These are phyloP conservation scores for Alternaria arbusti DNA, from an alignment of 2,329 filamentous ascomycete genomes.

Conservation along the genomic window DNA sequence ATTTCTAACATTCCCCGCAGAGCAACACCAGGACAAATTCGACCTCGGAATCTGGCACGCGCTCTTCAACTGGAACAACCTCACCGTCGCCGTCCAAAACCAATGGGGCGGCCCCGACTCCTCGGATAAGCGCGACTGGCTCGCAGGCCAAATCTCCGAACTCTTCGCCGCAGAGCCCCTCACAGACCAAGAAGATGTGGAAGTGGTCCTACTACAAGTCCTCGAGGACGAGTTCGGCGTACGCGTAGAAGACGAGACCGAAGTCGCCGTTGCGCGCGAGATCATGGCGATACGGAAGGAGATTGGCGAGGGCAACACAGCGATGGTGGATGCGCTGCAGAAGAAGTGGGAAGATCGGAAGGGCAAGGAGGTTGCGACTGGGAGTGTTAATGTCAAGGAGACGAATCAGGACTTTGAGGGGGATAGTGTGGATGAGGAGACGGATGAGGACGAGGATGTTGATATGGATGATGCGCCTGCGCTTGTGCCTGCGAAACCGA, in stretches of 20 bases:
- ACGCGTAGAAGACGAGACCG: constrained; percentile 87
- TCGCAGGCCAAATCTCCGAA: constrained; percentile 85
- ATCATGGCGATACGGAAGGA: constrained; percentile 73
- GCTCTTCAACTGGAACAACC: constrained; percentile 85
- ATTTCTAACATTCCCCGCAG: constrained; percentile 22
- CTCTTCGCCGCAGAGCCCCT: constrained; percentile 68
- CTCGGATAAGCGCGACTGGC: constrained; percentile 92
- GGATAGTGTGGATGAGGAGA: constrained; percentile 59
- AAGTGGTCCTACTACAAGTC: constrained; percentile 83
- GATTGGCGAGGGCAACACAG: constrained; percentile 69
- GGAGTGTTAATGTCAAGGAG: constrained; percentile 59
- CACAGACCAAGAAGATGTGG: constrained; percentile 79
- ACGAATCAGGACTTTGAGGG: constrained; percentile 58
- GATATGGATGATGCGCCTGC: constrained; percentile 48
- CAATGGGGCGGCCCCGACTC: constrained; percentile 86
- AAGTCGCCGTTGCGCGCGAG: constrained; percentile 72
- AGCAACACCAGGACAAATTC: constrained; percentile 54
- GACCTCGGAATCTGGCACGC: constrained; percentile 86
- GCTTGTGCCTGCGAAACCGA: constrained; percentile 43
- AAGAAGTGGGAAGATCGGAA: constrained; percentile 67
- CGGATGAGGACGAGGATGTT: constrained; percentile 52
- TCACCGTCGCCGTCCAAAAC: constrained; percentile 85
- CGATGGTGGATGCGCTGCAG: constrained; percentile 69
- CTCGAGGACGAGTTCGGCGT: constrained; percentile 97
- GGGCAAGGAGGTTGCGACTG: constrained; percentile 61